Percentiles rank a stretch among this genome's conserved stretches.
phyloP scores from a whole-genome alignment of 73 alveolate genomes.

The Diophrys sp. region DNA sequence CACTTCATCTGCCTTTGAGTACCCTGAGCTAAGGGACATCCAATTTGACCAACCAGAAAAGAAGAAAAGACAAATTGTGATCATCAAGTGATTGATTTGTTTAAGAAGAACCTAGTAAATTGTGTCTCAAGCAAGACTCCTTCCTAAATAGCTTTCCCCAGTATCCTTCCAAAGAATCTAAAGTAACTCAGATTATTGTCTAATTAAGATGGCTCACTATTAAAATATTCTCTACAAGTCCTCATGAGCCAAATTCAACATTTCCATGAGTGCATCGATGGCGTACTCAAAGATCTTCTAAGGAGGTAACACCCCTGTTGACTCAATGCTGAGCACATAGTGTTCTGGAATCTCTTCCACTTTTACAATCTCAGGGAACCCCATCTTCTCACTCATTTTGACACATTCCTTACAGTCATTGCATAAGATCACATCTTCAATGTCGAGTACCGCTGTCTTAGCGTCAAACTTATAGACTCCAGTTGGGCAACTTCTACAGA shows the following conservation, averaged over 20 bases:
- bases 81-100: slow-evolving; percentile 1
- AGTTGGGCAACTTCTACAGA: slow-evolving; percentile 81
- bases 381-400: slow-evolving; percentile 51
- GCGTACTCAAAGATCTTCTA: slow-evolving; percentile 83
- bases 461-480: slow-evolving; percentile 59
- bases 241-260: too few species aligned
- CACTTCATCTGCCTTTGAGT: too few species aligned
- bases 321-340: slow-evolving; percentile 84
- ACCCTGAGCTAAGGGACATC: too few species aligned
- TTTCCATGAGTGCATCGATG: slow-evolving; percentile 46
- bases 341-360: slow-evolving; percentile 80
- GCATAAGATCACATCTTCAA: slow-evolving; percentile 64
- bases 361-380: slow-evolving; percentile 77
- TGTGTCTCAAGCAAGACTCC: slow-evolving; percentile 22
- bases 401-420: slow-evolving; percentile 78
- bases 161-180: slow-evolving; percentile 46
- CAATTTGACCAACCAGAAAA: too few species aligned
- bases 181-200: slow-evolving; percentile 6
- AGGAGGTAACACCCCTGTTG: slow-evolving; percentile 89
- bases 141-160: slow-evolving; percentile 34
- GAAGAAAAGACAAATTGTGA: neutral
- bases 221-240: too few species aligned
- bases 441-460: slow-evolving; percentile 65
- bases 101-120: slow-evolving; percentile 23
- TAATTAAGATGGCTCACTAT: too few species aligned